Evolutionary conservation across 2,329 filamentous ascomycete species (phyloP).

Genomic region (Sporothrix globosa): DNA sequence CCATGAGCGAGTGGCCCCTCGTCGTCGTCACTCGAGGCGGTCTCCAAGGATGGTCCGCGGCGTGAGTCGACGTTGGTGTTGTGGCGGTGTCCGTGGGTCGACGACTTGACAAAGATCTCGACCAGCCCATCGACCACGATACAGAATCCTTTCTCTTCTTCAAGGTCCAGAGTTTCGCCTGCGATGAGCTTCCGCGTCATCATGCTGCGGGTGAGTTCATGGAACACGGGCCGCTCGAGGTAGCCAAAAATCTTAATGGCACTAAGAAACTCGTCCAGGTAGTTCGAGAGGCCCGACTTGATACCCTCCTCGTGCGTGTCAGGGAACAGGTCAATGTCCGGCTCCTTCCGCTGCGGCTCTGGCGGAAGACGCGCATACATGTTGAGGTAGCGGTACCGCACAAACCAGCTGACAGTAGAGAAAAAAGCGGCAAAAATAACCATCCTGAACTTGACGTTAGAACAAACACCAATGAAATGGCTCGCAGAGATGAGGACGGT

Average conservation of each 20-base stretch:
- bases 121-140: constrained; percentile 95
- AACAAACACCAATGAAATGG: no score
- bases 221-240: constrained; percentile 92
- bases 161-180: constrained; percentile 89
- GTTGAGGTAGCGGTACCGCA: constrained; percentile 93
- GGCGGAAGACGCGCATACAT: constrained; percentile 94
- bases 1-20: constrained; percentile 53
- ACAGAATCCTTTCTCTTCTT: constrained; percentile 98
- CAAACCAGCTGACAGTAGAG: constrained; percentile 89
- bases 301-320: constrained; percentile 87
- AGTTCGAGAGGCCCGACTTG: constrained; percentile 92
- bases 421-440: constrained; percentile 75
- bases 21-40: constrained; percentile 58
- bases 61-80: constrained; percentile 41
- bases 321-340: constrained; percentile 91
- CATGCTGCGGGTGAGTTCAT: constrained; percentile 96
- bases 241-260: constrained; percentile 99
- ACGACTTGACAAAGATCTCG: constrained; percentile 97
- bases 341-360: constrained; percentile 93
- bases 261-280: constrained; percentile 95
- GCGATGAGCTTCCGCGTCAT: constrained; percentile 96
- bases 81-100: constrained; percentile 49
- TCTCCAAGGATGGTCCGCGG: constrained; percentile 48
- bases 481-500: background rate
- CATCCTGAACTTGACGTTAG: constrained; percentile 54